Evolutionary conservation across 2,329 filamentous ascomycete species (phyloP).

Genomic region (Xylariaceae sp.): DNA sequence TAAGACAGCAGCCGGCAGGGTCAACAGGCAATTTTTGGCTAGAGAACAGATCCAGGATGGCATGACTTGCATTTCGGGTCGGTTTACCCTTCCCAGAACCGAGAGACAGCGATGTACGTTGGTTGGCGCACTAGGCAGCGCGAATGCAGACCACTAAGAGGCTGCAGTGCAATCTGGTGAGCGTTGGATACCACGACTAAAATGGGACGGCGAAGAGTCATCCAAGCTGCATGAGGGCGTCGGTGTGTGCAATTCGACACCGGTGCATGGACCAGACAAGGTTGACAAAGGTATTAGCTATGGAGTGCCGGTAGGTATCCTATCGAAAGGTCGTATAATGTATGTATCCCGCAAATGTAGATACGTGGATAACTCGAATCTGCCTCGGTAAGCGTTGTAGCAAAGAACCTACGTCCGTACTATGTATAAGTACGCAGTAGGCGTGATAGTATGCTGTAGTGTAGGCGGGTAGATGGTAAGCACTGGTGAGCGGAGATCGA

Average conservation of each 20-base stretch:
- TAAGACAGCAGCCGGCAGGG: slow-evolving; percentile 31
- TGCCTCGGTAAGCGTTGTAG: slow-evolving; percentile 2
- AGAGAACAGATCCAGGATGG: slow-evolving; percentile 32
- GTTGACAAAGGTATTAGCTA: slow-evolving; percentile 7
- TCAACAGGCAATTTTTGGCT: slow-evolving; percentile 26
- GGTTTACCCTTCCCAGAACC: slow-evolving; percentile 20
- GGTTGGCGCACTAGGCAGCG: slow-evolving; percentile 33
- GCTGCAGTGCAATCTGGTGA: slow-evolving; percentile 29
- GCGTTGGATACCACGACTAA: slow-evolving; percentile 28
- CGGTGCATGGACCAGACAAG: slow-evolving; percentile 7
- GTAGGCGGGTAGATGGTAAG: background rate
- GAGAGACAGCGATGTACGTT: slow-evolving; percentile 21
- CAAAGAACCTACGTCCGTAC: background rate
- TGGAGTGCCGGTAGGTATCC: slow-evolving; percentile 7
- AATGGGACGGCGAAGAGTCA: slow-evolving; percentile 26
- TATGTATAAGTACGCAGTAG: slow-evolving; percentile 3
- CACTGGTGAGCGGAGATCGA: background rate
- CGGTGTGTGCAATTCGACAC: slow-evolving; percentile 18
- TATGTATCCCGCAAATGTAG: slow-evolving; percentile 12
- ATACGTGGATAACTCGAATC: slow-evolving; percentile 1
- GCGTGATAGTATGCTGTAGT: too few species aligned
- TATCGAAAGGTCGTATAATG: slow-evolving; percentile 7
- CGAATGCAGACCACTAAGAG: slow-evolving; percentile 33
- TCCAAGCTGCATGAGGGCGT: slow-evolving; percentile 25
- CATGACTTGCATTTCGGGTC: slow-evolving; percentile 35